phyloP scores from a whole-genome alignment of 192 early-diverging fungal species.

The Coemansia sp. region DNA sequence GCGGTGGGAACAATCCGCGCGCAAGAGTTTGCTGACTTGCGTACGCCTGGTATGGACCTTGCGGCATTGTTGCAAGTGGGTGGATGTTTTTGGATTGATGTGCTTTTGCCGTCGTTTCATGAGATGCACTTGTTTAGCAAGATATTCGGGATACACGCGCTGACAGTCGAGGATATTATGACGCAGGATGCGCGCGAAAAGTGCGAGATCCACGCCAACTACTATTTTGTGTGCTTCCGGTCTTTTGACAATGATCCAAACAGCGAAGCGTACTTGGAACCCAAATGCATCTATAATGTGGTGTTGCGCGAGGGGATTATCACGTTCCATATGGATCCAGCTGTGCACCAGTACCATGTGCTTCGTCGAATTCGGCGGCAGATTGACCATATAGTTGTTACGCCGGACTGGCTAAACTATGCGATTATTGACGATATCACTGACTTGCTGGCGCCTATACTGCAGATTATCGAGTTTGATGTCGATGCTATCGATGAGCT shows the following conservation, averaged over 20 bases:
- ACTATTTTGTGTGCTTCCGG: slow-evolving; percentile 88
- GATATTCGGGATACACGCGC: slow-evolving; percentile 75
- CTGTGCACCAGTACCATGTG: slow-evolving; percentile 83
- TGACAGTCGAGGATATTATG: slow-evolving; percentile 89
- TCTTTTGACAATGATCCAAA: slow-evolving; percentile 66
- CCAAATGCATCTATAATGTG: slow-evolving; percentile 42
- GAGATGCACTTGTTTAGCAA: slow-evolving; percentile 68
- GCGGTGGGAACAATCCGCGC: slow-evolving; percentile 67
- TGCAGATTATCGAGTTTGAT: slow-evolving; percentile 88
- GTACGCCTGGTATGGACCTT: slow-evolving; percentile 51
- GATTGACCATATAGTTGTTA: slow-evolving; percentile 55
- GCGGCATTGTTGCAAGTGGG: slow-evolving; percentile 33
- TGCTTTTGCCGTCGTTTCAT: slow-evolving; percentile 60
- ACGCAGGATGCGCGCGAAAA: slow-evolving; percentile 90
- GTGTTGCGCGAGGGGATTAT: slow-evolving; percentile 73
- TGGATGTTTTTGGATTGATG: slow-evolving; percentile 81
- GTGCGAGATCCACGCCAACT: slow-evolving; percentile 80
- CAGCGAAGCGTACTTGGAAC: slow-evolving; percentile 41
- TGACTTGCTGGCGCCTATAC: slow-evolving; percentile 85
- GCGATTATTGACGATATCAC: slow-evolving; percentile 94
- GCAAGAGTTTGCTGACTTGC: slow-evolving; percentile 58
- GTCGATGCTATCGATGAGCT: slow-evolving; percentile 96
- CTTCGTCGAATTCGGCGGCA: slow-evolving; percentile 59
- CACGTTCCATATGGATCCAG: slow-evolving; percentile 84
- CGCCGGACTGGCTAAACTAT: slow-evolving; percentile 66